Evolutionary conservation across 2,329 filamentous ascomycete species (phyloP), one percentile per base, ranked within the genome.

Genomic region (Xylaria sp.): DNA sequence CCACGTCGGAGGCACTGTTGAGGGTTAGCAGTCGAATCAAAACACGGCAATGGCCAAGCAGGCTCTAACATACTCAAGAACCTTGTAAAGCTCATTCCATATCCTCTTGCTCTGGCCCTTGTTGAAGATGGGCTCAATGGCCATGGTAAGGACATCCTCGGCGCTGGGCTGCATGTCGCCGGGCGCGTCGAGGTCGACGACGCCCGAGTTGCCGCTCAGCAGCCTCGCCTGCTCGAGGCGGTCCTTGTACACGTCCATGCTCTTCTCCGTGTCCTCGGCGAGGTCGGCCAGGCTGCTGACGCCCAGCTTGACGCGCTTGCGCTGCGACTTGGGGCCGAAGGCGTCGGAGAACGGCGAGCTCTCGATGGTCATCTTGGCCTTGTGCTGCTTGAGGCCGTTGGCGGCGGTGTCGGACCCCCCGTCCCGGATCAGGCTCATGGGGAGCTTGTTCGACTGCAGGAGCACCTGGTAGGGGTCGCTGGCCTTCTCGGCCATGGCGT

Each of bases 391-490:
- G 53, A 96, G 73, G 0, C 92, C 93, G 66, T 96, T 93, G 64
- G 87, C 83, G 43, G 55, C 58, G 19, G 5, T 26, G 11, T 26
- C 24, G 11, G 86, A 82, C 52, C 88, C 81, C 50, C 84, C 84
- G 67, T 97, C 93, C 57, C 86, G 83, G 69, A 99, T 96, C 71
- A 99, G 77, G 63, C 87, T 93, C 91, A 99, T 93, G 39, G 94
- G 94, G 44, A 99, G 82, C 78, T 97, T 97, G 75, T 97, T 97
- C 63, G 90, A 89, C 78, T 97, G 97, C 61, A 99, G 80, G n/a
- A 97, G 84, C 56, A 96, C 94, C 56, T 90, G 88, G 73, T 96
- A 97, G 0, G 94, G 94, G 69, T 99, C 92, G 17, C 87, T 87
- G 48, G 90, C 87, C 73, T 92, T 90, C 73, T 96, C 92, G 39